phyloP scores from a whole-genome alignment of 1,139 yeast genomes.

The Geotrichum carabidarum region DNA sequence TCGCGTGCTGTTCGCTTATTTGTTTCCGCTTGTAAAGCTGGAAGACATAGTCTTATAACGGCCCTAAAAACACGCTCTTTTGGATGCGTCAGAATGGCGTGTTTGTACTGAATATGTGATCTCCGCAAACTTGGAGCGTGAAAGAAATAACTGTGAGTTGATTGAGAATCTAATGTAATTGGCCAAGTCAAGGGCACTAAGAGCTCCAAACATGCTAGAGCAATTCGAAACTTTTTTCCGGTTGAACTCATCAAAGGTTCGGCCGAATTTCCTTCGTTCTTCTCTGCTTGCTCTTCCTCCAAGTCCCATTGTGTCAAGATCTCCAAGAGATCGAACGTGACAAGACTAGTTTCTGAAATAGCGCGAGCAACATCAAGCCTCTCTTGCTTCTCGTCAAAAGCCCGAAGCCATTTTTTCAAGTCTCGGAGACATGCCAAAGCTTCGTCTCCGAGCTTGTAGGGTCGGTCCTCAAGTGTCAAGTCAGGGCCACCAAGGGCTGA shows the following conservation, averaged over 20 bases:
- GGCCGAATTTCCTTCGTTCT: slow-evolving; percentile 4
- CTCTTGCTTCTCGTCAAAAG: slow-evolving; percentile 65
- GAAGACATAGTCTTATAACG: slow-evolving; percentile 62
- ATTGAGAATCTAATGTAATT: slow-evolving; percentile 50
- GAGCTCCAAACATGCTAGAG: slow-evolving; percentile 68
- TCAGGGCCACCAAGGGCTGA: slow-evolving; percentile 83
- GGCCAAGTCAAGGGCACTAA: slow-evolving; percentile 90
- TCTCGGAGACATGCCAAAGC: slow-evolving; percentile 87
- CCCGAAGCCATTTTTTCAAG: slow-evolving; percentile 75
- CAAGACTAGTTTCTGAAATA: slow-evolving; percentile 73
- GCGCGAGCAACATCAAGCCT: slow-evolving; percentile 82
- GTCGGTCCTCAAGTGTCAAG: slow-evolving; percentile 47
- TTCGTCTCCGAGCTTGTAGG: slow-evolving; percentile 82
- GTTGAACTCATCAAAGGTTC: slow-evolving; percentile 15
- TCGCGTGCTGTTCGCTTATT: slow-evolving; percentile 65
- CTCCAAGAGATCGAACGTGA: slow-evolving; percentile 65
- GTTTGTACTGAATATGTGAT: slow-evolving; percentile 68
- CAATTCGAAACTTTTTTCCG: slow-evolving; percentile 49
- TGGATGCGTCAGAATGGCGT: slow-evolving; percentile 53
- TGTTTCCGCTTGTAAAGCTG: slow-evolving; percentile 51
- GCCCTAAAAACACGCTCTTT: slow-evolving; percentile 65
- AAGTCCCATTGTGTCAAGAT: slow-evolving; percentile 70
- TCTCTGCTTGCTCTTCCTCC: slow-evolving; percentile 34
- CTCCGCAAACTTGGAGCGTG: slow-evolving; percentile 57
- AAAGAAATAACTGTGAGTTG: slow-evolving; percentile 49